Conservation (phyloP, 2,329 filamentous ascomycete genomes). For the Penicillium vulpinum region DNA sequence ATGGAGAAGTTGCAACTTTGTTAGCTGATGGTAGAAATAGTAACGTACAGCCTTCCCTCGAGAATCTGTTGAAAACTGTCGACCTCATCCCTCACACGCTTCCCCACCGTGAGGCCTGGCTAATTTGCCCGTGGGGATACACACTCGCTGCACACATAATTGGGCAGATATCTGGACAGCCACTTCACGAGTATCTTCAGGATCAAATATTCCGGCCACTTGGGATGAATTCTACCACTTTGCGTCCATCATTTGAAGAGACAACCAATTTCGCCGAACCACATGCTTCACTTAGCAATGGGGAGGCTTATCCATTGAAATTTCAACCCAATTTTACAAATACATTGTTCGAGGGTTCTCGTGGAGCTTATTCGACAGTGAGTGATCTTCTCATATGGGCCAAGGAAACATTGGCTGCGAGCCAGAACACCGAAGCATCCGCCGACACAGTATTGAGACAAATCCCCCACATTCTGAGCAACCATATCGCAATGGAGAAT, state of each 20-base stretch:
- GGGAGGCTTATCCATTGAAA: background rate
- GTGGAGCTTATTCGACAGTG: conserved; percentile 3
- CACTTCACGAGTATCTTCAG: conserved; percentile 2
- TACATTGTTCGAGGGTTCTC: background rate
- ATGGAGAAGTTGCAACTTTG: background rate
- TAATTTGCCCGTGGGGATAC: background rate
- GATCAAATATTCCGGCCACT: background rate
- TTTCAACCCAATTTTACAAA: background rate
- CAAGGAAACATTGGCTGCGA: conserved; percentile 1
- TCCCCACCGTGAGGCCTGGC: background rate
- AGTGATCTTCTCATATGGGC: conserved; percentile 5
- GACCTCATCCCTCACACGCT: background rate
- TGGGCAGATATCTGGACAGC: background rate
- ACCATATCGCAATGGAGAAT: background rate
- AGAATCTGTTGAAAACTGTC: background rate
- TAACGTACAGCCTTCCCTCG: background rate
- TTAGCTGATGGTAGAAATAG: background rate
- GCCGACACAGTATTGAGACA: background rate
- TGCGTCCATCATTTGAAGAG: background rate
- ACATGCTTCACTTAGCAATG: background rate
- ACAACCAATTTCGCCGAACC: background rate
- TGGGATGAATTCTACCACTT: background rate
- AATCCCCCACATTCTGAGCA: background rate
- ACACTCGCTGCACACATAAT: background rate
- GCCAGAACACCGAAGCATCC: background rate